Conservation (phyloP, 495 filamentous ascomycete genomes). For the Penicillium bovifimosum region DNA sequence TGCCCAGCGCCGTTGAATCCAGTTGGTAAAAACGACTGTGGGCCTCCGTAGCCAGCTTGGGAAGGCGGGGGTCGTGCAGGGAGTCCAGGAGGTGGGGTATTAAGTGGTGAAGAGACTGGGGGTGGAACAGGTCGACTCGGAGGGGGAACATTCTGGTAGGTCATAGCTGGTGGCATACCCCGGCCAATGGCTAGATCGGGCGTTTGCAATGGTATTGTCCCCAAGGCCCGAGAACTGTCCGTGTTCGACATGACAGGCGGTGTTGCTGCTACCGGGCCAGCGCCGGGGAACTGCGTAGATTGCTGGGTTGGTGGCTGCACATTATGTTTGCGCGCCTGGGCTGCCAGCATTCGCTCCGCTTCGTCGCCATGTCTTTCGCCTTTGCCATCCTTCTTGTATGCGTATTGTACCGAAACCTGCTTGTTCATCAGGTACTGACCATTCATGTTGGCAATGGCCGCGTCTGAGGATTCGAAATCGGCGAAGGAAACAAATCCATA, state of each 20-base stretch:
- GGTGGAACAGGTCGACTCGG: conserved; percentile 36
- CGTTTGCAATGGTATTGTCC: conserved; percentile 22
- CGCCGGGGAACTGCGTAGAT: conserved; percentile 42
- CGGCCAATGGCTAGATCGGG: conserved; percentile 33
- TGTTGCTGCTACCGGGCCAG: conserved; percentile 33
- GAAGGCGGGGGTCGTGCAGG: conserved; percentile 76
- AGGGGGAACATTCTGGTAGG: conserved; percentile 36
- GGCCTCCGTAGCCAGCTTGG: conserved; percentile 71
- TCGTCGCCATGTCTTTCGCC: conserved; percentile 93
- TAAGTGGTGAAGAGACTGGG: conserved; percentile 44
- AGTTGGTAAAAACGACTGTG: conserved; percentile 60
- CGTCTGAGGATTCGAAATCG: conserved; percentile 91
- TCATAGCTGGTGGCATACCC: conserved; percentile 28
- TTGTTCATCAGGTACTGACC: conserved; percentile 97
- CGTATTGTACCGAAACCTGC: conserved; percentile 91
- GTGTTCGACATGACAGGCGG: conserved; percentile 53
- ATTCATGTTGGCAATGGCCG: conserved; percentile 88
- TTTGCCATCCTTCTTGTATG: conserved; percentile 99
- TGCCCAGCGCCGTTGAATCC: conserved; percentile 46
- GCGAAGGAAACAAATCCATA: conserved; percentile 96
- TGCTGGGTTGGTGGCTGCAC: conserved; percentile 66
- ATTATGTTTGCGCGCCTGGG: conserved; percentile 91
- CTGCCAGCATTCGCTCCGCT: conserved; percentile 87
- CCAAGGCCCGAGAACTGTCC: conserved; percentile 41
- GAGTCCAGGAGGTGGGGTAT: conserved; percentile 67